Evolutionary conservation across 2,329 filamentous ascomycete genomes (phyloP), one percentile per base, ranked within the genome.

Genomic region (Mariannaea sp.): DNA sequence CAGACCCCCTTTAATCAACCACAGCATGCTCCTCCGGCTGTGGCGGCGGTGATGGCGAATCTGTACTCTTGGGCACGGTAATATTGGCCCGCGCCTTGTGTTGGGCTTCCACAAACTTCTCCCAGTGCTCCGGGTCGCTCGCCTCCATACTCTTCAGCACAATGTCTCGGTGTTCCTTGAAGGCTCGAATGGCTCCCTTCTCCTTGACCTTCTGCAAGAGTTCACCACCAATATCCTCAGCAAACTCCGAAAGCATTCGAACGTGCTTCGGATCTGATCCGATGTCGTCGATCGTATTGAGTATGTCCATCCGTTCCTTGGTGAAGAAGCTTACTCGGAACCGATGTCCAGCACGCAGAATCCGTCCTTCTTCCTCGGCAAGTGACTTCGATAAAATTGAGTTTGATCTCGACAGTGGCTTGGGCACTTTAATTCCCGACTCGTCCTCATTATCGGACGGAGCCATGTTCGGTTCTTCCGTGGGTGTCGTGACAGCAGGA

Each of bases 71-170:
- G 6, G 68, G 61, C 36, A 72, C 65, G 20, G 64, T 73, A 16
- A 80, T 76, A 60, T 85, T 85, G 9, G 77, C 80, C 51, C 77
- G 73, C 5, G 82, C 80, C 70, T 84, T 84, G 64, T 81, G 74
- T 71, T 86, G 84, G 30, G 79, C 76, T 70, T 87, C 83, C 19
- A 81, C 78, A 65, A 92, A 83, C 7, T 73, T 72, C 43, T 81
- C 79, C 80, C 89, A 83, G 68, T 88, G 80, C 57, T 85, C 82
- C 0, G 85, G 84, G 58, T 91, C 89, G 22, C 80, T 79, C 5
- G 82, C 82, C 14, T 82, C 76, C 58, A 86, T 66, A 43, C 70
- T 65, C 55, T 74, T 72, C 33, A 80, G 68, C 16, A 85, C 74
- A 46, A 79, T 67, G 13, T 80, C 77, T 52, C 73, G 76, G 58